Evolutionary conservation across 2,329 filamentous ascomycete genomes (phyloP).

Genomic region (Apiospora rasikravindrae): DNA sequence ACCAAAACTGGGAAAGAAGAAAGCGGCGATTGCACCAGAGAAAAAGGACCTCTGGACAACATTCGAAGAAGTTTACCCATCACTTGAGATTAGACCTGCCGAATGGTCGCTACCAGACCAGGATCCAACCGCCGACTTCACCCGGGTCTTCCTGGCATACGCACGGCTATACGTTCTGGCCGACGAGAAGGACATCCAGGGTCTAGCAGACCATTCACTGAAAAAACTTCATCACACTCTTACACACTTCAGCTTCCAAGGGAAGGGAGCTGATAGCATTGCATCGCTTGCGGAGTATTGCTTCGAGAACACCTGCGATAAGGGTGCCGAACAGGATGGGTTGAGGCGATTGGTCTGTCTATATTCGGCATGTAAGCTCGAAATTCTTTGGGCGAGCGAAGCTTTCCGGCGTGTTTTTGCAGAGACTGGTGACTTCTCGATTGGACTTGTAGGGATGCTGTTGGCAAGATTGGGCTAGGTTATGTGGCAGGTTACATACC

Average conservation of each 20-base stretch:
- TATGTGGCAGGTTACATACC: too few species aligned
- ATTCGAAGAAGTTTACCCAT: not conserved
- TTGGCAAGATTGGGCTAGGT: not conserved
- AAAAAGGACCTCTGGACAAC: not conserved
- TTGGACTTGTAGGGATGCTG: not conserved
- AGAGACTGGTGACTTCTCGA: not conserved
- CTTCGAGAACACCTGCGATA: constrained; percentile 38
- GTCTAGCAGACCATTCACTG: constrained; percentile 37
- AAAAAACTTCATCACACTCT: constrained; percentile 24
- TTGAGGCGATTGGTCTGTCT: not conserved
- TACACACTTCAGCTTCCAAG: not conserved
- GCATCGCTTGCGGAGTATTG: constrained; percentile 41
- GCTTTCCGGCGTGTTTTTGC: not conserved
- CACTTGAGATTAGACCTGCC: not conserved
- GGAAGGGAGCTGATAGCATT: constrained; percentile 33
- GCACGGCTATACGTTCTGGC: constrained; percentile 37
- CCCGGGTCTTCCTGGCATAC: constrained; percentile 44
- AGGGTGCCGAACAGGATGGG: constrained; percentile 20
- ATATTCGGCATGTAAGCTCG: not conserved
- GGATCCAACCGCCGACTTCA: constrained; percentile 37
- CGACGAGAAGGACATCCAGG: constrained; percentile 37
- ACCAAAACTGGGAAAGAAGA: too few species aligned
- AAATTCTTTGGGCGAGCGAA: not conserved
- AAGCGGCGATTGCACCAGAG: not conserved
- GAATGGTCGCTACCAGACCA: not conserved